Conservation (phyloP, 164 flowering plant genomes). For the Piper betle region DNA sequence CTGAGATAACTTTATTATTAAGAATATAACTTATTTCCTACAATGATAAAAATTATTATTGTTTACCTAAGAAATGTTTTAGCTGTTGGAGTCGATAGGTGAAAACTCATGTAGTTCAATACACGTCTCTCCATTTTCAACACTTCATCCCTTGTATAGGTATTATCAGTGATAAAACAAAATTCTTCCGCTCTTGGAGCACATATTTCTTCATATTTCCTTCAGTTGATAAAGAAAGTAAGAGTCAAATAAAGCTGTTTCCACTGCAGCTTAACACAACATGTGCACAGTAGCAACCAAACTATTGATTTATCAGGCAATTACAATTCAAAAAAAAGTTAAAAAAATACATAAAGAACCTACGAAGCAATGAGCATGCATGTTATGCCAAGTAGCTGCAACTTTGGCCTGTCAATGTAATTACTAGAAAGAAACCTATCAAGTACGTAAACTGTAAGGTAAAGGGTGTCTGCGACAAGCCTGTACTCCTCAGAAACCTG, state of each 20-base stretch:
- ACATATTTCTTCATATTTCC: conserved; percentile 95
- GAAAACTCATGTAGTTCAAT: conserved; percentile 49
- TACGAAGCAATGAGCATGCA: conserved; percentile 99
- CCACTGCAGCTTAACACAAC: not conserved
- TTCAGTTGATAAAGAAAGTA: conserved; percentile 13
- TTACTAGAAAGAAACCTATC: conserved; percentile 71
- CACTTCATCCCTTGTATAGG: conserved; percentile 69
- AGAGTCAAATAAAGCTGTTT: not conserved
- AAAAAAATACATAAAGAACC: conserved; percentile 14
- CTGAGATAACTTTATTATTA: too few species aligned
- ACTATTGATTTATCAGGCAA: not conserved
- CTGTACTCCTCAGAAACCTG: conserved; percentile 95
- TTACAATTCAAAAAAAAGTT: not conserved
- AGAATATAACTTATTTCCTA: not conserved
- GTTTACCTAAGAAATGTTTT: conserved; percentile 77
- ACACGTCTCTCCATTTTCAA: conserved; percentile 71
- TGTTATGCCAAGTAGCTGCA: conserved; percentile 90
- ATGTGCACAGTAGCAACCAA: not conserved
- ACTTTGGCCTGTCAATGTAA: conserved; percentile 60
- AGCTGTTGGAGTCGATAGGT: conserved; percentile 58
- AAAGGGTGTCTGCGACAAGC: conserved; percentile 79
- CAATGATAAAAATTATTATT: not conserved
- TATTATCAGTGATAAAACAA: conserved; percentile 84
- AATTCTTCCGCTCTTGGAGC: conserved; percentile 84
- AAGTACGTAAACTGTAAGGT: conserved; percentile 71